Base-by-base conservation (phyloP, 768 basidiomycete genomes). In the Lactifluus pinguis region DNA sequence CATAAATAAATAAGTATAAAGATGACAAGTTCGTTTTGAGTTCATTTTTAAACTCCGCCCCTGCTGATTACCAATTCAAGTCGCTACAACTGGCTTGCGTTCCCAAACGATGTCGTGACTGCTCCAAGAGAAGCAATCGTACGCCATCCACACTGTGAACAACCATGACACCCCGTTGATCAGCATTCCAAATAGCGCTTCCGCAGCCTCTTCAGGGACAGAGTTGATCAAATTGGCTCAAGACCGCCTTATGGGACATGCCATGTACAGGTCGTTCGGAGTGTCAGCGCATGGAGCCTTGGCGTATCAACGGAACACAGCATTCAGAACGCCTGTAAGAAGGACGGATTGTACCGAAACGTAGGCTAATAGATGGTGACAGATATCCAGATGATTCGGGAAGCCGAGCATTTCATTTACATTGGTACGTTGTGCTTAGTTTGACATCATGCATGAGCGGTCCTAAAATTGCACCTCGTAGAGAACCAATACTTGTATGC, bases 251-350 rank as follows among this genome's bases (percentile, higher is more conserved):
- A 79, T 34, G 80, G 80, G 2, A 78, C 77, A 8, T 87, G 86
- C 68, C 76, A 76, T 39, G 86, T 92, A 17, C 92, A 98, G 76
- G 92, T 81, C 15, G 80, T 92, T 47, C 82, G 95, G 56, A 91
- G 88, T 62, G 89, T 94, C 21, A 84, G 80, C 1, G 95, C 98
- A 73, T 99, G 95, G 95, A 89, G 86, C 68, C 91, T 92, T 67
- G 95, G 95, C 3, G 89, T 94, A 39, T 76, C 95, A 64, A 87
- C 83, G 4, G 95, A 98, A 72, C 82, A 84, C 60, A 93, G 90
- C 72, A 92, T 98, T 61, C 95, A 97, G 74, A 88, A 92, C 67
- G 95, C 95, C 50, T 93, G 90, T 91, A 68, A 70, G 87, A 81
- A 2, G 7, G 50, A 38, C 6, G 49, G 11, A 1, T 48, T 34